Evolutionary conservation across 1,284 basidiomycete genomes (phyloP).

Genomic region (Trichosporon sp.): DNA sequence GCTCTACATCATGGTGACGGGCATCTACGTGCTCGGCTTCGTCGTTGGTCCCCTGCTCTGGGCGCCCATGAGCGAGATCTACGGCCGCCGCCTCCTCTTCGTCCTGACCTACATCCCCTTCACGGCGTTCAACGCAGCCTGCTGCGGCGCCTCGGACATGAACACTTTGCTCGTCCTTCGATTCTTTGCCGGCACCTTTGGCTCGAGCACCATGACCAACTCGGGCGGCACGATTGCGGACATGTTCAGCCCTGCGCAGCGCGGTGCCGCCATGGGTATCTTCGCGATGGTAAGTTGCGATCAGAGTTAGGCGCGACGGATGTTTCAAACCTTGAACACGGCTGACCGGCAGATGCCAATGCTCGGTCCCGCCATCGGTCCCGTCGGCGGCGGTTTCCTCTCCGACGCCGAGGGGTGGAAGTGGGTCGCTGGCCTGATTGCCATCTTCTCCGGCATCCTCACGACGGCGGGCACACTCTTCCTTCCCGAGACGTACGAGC

Average conservation of each 20-base stretch:
- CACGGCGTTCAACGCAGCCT: conserved; percentile 57
- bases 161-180: conserved; percentile 57
- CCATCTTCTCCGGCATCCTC: conserved; percentile 57
- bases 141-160: conserved; percentile 54
- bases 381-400: conserved; percentile 55
- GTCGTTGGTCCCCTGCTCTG: conserved; percentile 37
- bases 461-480: conserved; percentile 46
- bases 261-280: conserved; percentile 59
- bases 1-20: conserved; percentile 39
- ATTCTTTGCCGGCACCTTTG: conserved; percentile 57
- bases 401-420: conserved; percentile 51
- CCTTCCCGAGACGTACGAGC: conserved; percentile 58
- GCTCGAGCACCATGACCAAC: conserved; percentile 57
- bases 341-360: conserved; percentile 43
- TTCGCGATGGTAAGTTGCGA: conserved; percentile 53
- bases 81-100: conserved; percentile 54
- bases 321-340: no score
- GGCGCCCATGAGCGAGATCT: conserved; percentile 46
- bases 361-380: conserved; percentile 57
- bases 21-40: conserved; percentile 33
- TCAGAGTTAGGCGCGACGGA: no score
- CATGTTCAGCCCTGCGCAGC: conserved; percentile 53
- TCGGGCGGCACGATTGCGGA: conserved; percentile 58
- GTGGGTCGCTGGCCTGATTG: conserved; percentile 69
- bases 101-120: conserved; percentile 55